Conservation (phyloP, 2,329 filamentous ascomycete species). For the Akanthomyces muscarius region DNA sequence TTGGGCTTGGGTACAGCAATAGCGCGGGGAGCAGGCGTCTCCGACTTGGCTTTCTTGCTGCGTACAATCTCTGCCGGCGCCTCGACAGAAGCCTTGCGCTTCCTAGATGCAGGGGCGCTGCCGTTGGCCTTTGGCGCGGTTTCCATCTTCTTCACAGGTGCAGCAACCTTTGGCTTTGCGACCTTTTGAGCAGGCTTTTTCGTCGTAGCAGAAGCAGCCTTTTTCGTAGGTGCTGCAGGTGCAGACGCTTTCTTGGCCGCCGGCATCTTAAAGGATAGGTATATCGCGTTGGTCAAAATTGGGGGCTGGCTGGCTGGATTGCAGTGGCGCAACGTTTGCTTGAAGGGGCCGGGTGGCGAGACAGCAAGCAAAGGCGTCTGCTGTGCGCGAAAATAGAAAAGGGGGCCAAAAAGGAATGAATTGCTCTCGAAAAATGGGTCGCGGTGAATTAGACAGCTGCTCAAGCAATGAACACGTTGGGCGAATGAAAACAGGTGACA, state of each 20-base stretch:
- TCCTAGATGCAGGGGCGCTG: constrained; percentile 22
- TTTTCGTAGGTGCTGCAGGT: neutral
- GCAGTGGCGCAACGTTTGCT: neutral
- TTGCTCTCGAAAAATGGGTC: neutral
- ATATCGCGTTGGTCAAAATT: neutral
- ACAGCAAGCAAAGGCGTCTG: neutral
- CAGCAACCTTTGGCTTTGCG: constrained; percentile 22
- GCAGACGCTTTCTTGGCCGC: constrained; percentile 6
- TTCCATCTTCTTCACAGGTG: constrained; percentile 21
- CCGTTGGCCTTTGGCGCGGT: constrained; percentile 13
- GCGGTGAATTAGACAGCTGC: neutral
- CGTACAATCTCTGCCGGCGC: constrained; percentile 19
- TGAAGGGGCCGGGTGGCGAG: neutral
- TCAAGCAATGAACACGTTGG: neutral
- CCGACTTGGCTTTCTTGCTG: constrained; percentile 26
- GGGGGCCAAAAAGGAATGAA: constrained; percentile 4
- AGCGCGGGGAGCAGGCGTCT: constrained; percentile 18
- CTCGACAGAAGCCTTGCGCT: constrained; percentile 25
- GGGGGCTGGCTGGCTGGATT: neutral
- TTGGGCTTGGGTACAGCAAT: constrained; percentile 19
- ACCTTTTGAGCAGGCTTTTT: constrained; percentile 2
- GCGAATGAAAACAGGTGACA: neutral
- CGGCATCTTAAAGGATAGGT: constrained; percentile 4
- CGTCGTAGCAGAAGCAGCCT: neutral
- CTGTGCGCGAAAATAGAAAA: neutral